Evolutionary conservation across 2,329 filamentous ascomycete genomes (phyloP).

Genomic region (Aspergillus jensenii): DNA sequence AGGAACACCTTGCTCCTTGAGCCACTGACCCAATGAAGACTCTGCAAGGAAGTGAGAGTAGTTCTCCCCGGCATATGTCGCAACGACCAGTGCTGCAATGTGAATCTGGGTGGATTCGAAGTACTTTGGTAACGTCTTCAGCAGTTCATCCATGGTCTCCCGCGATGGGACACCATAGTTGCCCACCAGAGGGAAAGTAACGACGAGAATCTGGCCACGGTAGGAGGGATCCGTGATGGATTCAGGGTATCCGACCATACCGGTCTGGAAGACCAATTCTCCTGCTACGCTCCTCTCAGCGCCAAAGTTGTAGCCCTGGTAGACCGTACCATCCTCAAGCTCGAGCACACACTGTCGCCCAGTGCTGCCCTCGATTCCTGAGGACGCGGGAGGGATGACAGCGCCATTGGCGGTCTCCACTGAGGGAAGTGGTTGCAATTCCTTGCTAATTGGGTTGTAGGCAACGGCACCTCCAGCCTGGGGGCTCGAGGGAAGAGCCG

Average conservation of each 20-base stretch:
- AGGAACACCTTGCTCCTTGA: slow-evolving; percentile 92
- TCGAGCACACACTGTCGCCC: slow-evolving; percentile 79
- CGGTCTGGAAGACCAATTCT: slow-evolving; percentile 98
- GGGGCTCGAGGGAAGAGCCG: slow-evolving; percentile 39
- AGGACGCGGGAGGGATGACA: slow-evolving; percentile 59
- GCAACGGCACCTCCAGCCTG: slow-evolving; percentile 42
- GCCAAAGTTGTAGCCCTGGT: slow-evolving; percentile 95
- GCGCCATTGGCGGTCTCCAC: slow-evolving; percentile 33
- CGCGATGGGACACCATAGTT: slow-evolving; percentile 96
- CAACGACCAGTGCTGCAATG: slow-evolving; percentile 85
- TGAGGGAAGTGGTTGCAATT: slow-evolving; percentile 31
- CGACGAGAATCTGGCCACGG: slow-evolving; percentile 90
- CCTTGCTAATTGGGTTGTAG: slow-evolving; percentile 33
- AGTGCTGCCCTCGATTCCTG: slow-evolving; percentile 52
- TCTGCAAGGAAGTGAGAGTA: slow-evolving; percentile 91
- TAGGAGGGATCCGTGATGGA: slow-evolving; percentile 87
- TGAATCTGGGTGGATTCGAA: slow-evolving; percentile 94
- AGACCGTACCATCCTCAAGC: slow-evolving; percentile 85
- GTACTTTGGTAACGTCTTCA: slow-evolving; percentile 82
- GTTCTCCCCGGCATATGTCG: slow-evolving; percentile 90
- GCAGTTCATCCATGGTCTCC: slow-evolving; percentile 78
- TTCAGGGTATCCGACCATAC: slow-evolving; percentile 98
- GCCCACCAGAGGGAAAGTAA: slow-evolving; percentile 92
- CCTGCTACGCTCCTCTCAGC: slow-evolving; percentile 91
- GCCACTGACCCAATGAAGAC: slow-evolving; percentile 89